These are phyloP conservation scores for Saturnispora hagleri DNA, from an alignment of 805 yeast genomes.

Conservation along the genomic window DNA sequence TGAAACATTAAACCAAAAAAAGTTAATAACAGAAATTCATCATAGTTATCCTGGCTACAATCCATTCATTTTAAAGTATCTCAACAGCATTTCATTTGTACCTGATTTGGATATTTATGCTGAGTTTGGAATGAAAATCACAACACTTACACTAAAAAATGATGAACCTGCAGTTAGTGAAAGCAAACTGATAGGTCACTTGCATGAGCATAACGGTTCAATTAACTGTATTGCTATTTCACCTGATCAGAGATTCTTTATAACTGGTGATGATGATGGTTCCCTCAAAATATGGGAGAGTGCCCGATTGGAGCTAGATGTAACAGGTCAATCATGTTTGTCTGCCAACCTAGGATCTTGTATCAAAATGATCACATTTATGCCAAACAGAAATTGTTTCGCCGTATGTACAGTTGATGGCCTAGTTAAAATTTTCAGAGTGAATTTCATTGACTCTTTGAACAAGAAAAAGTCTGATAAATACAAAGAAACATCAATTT, in stretches of 20 bases:
- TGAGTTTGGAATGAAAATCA: constrained; percentile 51
- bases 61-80: constrained; percentile 49
- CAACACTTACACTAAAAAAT: neutral
- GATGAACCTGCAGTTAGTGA: neutral
- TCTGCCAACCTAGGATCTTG: constrained; percentile 40
- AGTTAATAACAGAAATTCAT: constrained; percentile 20
- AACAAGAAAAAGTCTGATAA: constrained; percentile 4
- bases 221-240: constrained; percentile 52
- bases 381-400: constrained; percentile 48
- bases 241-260: constrained; percentile 54
- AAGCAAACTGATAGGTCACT: constrained; percentile 42
- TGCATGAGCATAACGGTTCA: constrained; percentile 51
- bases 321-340: constrained; percentile 40
- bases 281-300: constrained; percentile 72
- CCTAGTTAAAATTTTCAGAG: constrained; percentile 32
- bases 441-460: constrained; percentile 22
- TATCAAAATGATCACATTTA: constrained; percentile 41
- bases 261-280: constrained; percentile 76
- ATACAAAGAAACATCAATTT: constrained; percentile 15
- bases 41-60: constrained; percentile 64
- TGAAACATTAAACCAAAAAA: constrained; percentile 20
- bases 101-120: constrained; percentile 51
- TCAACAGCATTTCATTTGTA: constrained; percentile 43
- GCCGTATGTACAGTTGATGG: constrained; percentile 47
- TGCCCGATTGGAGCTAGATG: constrained; percentile 51